Evolutionary conservation across 345 rosid genomes (phyloP).

Genomic region (Boechera retrofracta): DNA sequence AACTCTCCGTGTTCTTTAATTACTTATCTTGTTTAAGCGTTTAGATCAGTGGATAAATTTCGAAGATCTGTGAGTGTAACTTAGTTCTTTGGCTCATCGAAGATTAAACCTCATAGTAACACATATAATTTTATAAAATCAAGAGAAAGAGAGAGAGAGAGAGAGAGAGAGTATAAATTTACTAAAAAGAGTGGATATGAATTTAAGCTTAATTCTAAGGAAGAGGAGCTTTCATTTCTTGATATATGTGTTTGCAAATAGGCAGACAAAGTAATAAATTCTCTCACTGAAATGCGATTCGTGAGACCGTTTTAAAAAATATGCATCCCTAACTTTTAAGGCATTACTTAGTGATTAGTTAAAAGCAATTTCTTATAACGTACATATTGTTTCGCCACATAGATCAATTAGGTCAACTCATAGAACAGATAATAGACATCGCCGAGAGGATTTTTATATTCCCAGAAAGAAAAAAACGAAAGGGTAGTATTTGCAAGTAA

Average conservation of each 20-base stretch:
- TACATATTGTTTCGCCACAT: conserved; percentile 22
- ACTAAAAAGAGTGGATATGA: neutral
- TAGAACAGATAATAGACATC: neutral
- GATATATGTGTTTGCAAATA: conserved; percentile 19
- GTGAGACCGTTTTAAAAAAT: conserved; percentile 8
- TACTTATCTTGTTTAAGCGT: neutral
- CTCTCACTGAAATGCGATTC: conserved; percentile 32
- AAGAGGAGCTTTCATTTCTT: conserved; percentile 12
- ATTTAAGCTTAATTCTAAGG: neutral
- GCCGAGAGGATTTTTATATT: neutral
- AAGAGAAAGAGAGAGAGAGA: neutral
- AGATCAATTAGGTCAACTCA: conserved; percentile 27
- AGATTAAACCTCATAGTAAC: neutral
- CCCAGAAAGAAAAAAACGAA: neutral
- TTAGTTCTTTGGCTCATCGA: neutral
- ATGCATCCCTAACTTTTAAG: conserved; percentile 13
- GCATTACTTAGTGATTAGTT: conserved; percentile 22
- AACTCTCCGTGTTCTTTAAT: neutral
- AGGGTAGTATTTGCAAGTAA: neutral
- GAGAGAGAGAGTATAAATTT: neutral
- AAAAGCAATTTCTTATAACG: conserved; percentile 23
- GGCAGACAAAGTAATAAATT: conserved; percentile 40
- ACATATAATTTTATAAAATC: neutral
- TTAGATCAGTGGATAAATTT: neutral
- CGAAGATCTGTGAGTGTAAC: neutral